A percentile compares a stretch with the other conserved stretches of the same genome.
phyloP scores from a whole-genome alignment of 345 rosid species.

The Linum usitatissimum region DNA sequence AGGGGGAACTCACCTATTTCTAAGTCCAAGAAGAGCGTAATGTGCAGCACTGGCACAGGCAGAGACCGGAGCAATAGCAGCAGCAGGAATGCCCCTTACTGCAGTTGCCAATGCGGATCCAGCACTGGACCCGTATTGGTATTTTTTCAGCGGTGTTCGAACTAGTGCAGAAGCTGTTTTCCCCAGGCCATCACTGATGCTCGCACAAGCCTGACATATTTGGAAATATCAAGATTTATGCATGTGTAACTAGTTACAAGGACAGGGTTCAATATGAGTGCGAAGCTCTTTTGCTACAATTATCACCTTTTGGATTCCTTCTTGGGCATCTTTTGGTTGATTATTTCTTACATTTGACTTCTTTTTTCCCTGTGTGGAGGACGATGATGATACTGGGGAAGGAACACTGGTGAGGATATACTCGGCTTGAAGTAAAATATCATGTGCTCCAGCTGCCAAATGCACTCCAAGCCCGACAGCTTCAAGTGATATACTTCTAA shows the following conservation, averaged over 20 bases:
- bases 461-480: conserved; percentile 94
- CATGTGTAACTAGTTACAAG: no score
- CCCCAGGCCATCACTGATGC: conserved; percentile 77
- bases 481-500: conserved; percentile 82
- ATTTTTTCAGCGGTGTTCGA: conserved; percentile 59
- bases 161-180: conserved; percentile 86
- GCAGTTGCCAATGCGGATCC: conserved; percentile 78
- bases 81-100: conserved; percentile 74
- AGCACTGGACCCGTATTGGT: conserved; percentile 79
- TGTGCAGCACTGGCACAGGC: conserved; percentile 78
- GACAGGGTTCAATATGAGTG: no score
- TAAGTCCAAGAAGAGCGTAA: conserved; percentile 70
- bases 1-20: conserved; percentile 55
- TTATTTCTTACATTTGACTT: conserved; percentile 54
- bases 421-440: conserved; percentile 72
- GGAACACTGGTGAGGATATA: conserved; percentile 43
- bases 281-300: not conserved
- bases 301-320: conserved; percentile 79
- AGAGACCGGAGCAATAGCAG: conserved; percentile 85
- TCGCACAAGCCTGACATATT: conserved; percentile 62
- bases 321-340: conserved; percentile 78
- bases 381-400: conserved; percentile 34
- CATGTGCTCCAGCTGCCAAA: conserved; percentile 83
- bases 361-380: conserved; percentile 23
- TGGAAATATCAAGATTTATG: conserved; percentile 10